Conservation (phyloP, 2,329 filamentous ascomycete species). For the Pseudogymnoascus sp. region DNA sequence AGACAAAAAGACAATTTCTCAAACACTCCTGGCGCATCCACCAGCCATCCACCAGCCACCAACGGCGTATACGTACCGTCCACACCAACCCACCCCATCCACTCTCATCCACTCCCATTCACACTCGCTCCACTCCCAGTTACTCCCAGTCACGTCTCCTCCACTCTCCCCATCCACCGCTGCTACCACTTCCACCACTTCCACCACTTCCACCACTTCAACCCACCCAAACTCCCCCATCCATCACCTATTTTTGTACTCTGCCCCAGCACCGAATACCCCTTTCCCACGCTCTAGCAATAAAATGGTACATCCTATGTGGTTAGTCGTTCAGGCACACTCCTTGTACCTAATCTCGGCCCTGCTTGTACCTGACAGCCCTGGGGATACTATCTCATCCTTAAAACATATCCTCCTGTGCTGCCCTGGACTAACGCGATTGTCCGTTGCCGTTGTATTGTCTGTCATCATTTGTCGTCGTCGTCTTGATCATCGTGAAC, state of each 20-base stretch:
- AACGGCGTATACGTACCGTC: neutral
- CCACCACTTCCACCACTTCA: too few species aligned
- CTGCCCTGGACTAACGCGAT: neutral
- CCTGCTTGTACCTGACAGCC: neutral
- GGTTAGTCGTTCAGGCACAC: neutral
- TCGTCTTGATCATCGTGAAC: neutral
- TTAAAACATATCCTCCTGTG: neutral
- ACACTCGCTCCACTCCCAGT: neutral
- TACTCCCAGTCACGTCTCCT: neutral
- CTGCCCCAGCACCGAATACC: neutral
- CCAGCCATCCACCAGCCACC: slow-evolving; percentile 1
- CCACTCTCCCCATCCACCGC: neutral
- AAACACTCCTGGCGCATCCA: neutral
- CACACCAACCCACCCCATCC: neutral
- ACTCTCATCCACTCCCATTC: neutral
- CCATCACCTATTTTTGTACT: neutral
- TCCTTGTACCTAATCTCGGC: neutral
- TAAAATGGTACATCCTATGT: neutral
- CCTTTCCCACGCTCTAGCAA: neutral
- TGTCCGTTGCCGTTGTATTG: neutral
- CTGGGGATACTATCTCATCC: neutral
- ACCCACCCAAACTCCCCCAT: neutral
- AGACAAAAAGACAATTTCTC: neutral
- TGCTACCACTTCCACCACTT: neutral
- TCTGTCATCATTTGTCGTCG: neutral